These are phyloP conservation scores for Geranomyces michiganensis DNA, from an alignment of 192 early-diverging fungal genomes.

Conservation along the genomic window DNA sequence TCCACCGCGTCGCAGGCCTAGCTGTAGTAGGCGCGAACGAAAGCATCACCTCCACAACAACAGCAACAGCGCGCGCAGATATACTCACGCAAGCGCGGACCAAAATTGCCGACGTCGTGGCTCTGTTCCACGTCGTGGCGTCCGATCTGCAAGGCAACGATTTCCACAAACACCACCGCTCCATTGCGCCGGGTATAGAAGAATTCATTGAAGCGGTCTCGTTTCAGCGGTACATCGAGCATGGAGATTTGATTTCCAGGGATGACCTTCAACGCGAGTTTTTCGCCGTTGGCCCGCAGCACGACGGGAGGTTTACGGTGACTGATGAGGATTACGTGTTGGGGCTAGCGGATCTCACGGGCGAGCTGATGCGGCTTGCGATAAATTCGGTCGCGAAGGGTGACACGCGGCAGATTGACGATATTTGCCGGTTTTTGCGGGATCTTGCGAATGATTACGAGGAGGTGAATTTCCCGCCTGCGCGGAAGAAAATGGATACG, in stretches of 20 bases:
- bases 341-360: constrained; percentile 64
- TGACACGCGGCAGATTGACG: constrained; percentile 36
- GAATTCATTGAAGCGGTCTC: constrained; percentile 53
- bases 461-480: constrained; percentile 25
- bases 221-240: constrained; percentile 45
- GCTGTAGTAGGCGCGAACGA: no score
- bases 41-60: no score
- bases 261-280: no score
- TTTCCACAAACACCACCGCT: constrained; percentile 42
- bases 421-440: constrained; percentile 49
- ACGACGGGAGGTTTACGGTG: constrained; percentile 27
- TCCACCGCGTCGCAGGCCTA: constrained; percentile 41
- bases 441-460: constrained; percentile 46
- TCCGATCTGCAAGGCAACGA: constrained; percentile 46
- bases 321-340: constrained; percentile 57
- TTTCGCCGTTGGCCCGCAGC: no score
- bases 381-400: constrained; percentile 57
- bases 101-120: constrained; percentile 10
- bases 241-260: neutral
- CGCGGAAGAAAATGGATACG: constrained; percentile 35
- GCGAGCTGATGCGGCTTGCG: constrained; percentile 62
- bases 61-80: constrained; percentile 8
- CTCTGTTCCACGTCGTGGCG: constrained; percentile 29
- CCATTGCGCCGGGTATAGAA: constrained; percentile 40
- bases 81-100: constrained; percentile 35